Evolutionary conservation across 2,329 filamentous ascomycete species (phyloP), one percentile per base, ranked within the genome.

Genomic region (Pestalotiopsis sp.): DNA sequence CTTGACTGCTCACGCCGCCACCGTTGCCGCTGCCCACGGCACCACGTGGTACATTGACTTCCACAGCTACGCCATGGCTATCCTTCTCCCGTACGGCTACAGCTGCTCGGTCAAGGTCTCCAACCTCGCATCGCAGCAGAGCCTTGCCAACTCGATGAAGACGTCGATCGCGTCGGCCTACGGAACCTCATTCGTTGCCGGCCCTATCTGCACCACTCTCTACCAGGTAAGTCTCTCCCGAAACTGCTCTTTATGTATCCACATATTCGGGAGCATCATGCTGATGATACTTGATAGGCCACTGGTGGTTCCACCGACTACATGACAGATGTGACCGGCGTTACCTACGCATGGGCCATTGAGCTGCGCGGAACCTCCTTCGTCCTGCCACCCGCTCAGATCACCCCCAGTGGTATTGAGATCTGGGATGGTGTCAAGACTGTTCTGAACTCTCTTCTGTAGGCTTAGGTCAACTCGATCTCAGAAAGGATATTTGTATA

Each of bases 41-140:
- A 81, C 89, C 66, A 83, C 86, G 67, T 78, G 88, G 13, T 90
- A 86, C 78, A 84, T 90, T 74, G 88, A 90, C 76, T 86, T 86
- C 77, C 88, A 90, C 76, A 84, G 65, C 36, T 67, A 67, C 20
- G 23, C 52, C 27, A 86, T 89, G 72, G 80, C 83, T 65, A 83
- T 89, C 67, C 79, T 88, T 62, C 83, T 85, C 20, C 86, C 83
- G 7, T 89, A 87, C 75, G 87, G 87, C 17, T 90, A 87, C 78
- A 85, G 82, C 9, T 88, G 86, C 77, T 79, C 78, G 20, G 80
- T 74, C 6, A 77, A 79, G 23, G 76, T 84, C 4, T 75, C 79
- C 39, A 82, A 85, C 67, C 76, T 83, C 36, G 78, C 81, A 4
- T 78, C 81, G 45, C 83, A 86, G 72, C 74, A 81, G 57, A 74